Base-by-base conservation (phyloP, 345 rosid species). In the Arabidopsis thaliana region DNA sequence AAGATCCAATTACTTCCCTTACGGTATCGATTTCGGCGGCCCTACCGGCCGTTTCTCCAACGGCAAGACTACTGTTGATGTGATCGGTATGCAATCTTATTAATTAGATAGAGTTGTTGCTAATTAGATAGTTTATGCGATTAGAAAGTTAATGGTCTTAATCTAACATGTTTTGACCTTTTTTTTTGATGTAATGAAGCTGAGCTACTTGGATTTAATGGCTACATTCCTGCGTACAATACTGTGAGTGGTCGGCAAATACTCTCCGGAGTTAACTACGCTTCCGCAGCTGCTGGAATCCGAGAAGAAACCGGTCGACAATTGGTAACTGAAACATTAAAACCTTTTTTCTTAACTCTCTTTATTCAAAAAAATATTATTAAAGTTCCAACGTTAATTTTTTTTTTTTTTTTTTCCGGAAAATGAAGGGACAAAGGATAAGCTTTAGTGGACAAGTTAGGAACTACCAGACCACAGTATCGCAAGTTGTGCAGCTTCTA, bases 41-140 rank as follows among this genome's bases (percentile, higher is more conserved):
- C 97, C 98, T 4, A 87, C 91, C 1, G 98, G 98, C 24, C 82
- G 98, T 42, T 93, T 93, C 84, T 81, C 78, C 61, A 93, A 93
- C 57, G 98, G 97, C 8, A 84, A 65, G 80, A 93, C 97, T 41
- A 86, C 93, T 1, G 94, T 91, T 23, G 98, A 93, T 49, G 89
- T 80, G 41, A 80, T 87, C 24, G 86, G 98, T 93, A 55, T 65
- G 85, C 58, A 1, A 25, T 51, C 20, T 62, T 61, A 2, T 44
- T 38, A 45, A 36, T 58, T 65, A 56, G 14, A 55, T 44, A 33
- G 38, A 42, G 13, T 56, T 52, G 23, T 63, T 53, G 11, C 59
- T 74, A 44, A 12, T 36, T 3, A 33, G 10, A 1, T 55, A 42
- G 28, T 56, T 13, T 42, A 51, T 52, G 53, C 53, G 45, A 52